Base-by-base conservation (phyloP, 306 rosid species). In the Psophocarpus tetragonolobus region DNA sequence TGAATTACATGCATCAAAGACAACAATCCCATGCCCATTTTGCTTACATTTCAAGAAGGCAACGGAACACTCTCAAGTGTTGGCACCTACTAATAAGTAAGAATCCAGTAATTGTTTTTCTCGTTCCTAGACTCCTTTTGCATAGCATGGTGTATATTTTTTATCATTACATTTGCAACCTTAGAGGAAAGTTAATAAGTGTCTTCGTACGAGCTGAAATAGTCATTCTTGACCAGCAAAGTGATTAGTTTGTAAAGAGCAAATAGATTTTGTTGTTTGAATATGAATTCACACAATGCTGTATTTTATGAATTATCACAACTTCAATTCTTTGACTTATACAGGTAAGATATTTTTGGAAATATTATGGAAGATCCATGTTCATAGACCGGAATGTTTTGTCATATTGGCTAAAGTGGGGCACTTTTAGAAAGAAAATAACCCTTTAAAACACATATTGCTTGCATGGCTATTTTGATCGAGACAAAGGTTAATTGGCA, bases 41-140 rank as follows among this genome's bases (percentile, higher is more conserved):
- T 83, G 71, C 80, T 76, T 66, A 70, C 83, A 72, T 82, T 23
- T 54, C 54, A 62, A 60, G 80, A 82, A 76, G 41, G 72, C 79
- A 41, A 64, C 58, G 51, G 27, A 66, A 58, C 42, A 56, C 38
- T 54, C 21, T 4, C 17, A 24, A 60, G 30, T 80, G n/a, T n/a
- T n/a, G 63, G 27, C 58, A 67, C 51, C 69, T 50, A 41, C 12
- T 63, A 39, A 47, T 60, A 12, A 11, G 61, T 66, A 36, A 33
- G 9, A 35, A n/a, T 23, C 30, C 21, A 36, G 65, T 48, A 38
- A 32, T 45, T 7, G 21, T 75, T 50, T 35, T 75, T 20, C 38
- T 17, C 71, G 4, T 74, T 18, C 75, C 4, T 30, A 42, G 73
- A 24, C n/a, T 18, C 32, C 53, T 56, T 57, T 20, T 24, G 72